phyloP scores from a whole-genome alignment of 1,284 basidiomycete genomes.

The Rhizoctonia solani region DNA sequence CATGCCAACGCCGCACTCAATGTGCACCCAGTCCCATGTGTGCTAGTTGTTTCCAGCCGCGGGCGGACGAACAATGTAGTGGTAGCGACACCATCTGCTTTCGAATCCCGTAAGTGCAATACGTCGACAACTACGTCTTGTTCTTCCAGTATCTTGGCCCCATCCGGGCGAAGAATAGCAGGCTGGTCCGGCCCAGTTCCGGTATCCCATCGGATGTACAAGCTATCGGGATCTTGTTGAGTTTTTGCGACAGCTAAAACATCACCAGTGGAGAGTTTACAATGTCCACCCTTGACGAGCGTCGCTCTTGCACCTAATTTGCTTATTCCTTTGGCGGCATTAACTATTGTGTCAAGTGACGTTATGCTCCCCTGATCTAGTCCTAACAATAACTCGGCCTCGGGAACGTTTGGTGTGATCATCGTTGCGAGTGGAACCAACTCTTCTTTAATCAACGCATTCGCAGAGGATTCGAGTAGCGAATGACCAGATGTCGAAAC shows the following conservation, averaged over 20 bases:
- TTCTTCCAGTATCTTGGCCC: not conserved
- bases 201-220: conserved; percentile 25
- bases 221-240: not conserved
- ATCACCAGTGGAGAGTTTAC: conserved; percentile 54
- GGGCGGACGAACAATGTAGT: conserved; percentile 65
- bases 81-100: conserved; percentile 37
- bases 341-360: conserved; percentile 70
- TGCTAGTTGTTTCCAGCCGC: conserved; percentile 69
- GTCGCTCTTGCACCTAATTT: conserved; percentile 60
- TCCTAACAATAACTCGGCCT: conserved; percentile 71
- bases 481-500: conserved; percentile 90
- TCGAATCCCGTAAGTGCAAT: conserved; percentile 52
- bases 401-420: conserved; percentile 87
- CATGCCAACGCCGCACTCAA: conserved; percentile 82
- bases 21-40: conserved; percentile 95
- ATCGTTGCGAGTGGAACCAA: conserved; percentile 75
- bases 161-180: conserved; percentile 7
- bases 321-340: conserved; percentile 58
- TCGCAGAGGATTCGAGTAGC: conserved; percentile 70
- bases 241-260: conserved; percentile 29
- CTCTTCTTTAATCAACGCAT: conserved; percentile 61
- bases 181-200: conserved; percentile 36
- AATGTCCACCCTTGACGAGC: conserved; percentile 89
- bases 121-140: conserved; percentile 74
- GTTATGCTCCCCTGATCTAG: conserved; percentile 43